phyloP scores from a whole-genome alignment of 192 early-diverging fungal genomes.

The Thoreauomyces humboldtii region DNA sequence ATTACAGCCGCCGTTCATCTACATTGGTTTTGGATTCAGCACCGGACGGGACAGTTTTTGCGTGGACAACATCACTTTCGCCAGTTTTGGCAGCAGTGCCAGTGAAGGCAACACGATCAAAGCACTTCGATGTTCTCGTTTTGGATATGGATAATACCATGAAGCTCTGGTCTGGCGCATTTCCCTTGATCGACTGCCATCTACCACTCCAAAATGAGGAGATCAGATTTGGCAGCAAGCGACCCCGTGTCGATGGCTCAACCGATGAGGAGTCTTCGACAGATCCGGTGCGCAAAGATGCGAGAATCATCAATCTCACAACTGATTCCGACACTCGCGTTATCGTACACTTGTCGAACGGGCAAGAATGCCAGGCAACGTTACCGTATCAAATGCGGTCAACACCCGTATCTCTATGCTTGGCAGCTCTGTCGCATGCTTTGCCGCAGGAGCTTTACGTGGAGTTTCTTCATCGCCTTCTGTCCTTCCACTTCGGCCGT shows the following conservation, averaged over 20 bases:
- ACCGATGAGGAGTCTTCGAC: background rate
- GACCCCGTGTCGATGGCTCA: background rate
- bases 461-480: background rate
- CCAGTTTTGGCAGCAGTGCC: constrained; percentile 34
- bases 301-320: constrained; percentile 1
- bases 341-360: constrained; percentile 10
- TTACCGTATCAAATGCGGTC: background rate
- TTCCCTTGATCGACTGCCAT: background rate
- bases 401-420: background rate
- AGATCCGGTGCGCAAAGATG: background rate
- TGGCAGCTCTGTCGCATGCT: constrained; percentile 10
- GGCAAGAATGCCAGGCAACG: background rate
- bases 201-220: background rate
- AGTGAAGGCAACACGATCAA: constrained; percentile 34
- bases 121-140: constrained; percentile 41
- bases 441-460: background rate
- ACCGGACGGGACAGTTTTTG: background rate
- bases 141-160: constrained; percentile 30
- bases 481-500: background rate
- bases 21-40: background rate
- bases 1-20: background rate
- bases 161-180: constrained; percentile 38
- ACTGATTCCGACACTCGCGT: constrained; percentile 11
- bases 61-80: background rate
- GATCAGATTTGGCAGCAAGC: background rate